A percentile compares a stretch with the other conserved stretches of the same genome.
phyloP scores from a whole-genome alignment of 2,329 filamentous ascomycete species.

The Fusarium poae region DNA sequence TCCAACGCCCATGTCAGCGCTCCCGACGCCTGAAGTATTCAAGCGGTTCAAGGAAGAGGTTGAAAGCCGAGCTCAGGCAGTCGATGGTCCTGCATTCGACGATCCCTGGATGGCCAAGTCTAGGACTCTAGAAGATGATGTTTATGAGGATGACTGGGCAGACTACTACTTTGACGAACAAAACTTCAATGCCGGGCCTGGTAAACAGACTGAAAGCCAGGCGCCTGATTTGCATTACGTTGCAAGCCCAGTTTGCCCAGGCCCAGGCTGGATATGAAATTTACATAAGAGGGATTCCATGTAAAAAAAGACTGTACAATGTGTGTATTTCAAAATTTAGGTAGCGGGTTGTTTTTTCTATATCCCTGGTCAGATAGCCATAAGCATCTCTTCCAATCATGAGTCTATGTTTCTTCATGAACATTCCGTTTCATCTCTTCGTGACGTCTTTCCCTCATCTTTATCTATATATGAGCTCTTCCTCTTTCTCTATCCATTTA shows the following conservation, averaged over 20 bases:
- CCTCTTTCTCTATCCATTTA: slow-evolving; percentile 16
- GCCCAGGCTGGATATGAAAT: slow-evolving; percentile 45
- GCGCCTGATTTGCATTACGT: slow-evolving; percentile 30
- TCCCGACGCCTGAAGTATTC: slow-evolving; percentile 44
- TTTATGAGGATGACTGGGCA: slow-evolving; percentile 50
- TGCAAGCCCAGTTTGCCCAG: slow-evolving; percentile 41
- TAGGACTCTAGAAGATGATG: slow-evolving; percentile 24
- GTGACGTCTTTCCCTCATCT: slow-evolving; percentile 27
- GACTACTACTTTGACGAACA: slow-evolving; percentile 52
- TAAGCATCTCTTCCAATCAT: slow-evolving; percentile 33
- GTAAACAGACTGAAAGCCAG: slow-evolving; percentile 8
- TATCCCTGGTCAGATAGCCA: slow-evolving; percentile 31
- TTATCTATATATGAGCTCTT: slow-evolving; percentile 21
- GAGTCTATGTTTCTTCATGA: slow-evolving; percentile 35
- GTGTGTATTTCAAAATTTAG: slow-evolving; percentile 17
- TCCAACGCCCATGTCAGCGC: slow-evolving; percentile 38
- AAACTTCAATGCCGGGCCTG: slow-evolving; percentile 34
- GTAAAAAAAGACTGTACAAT: slow-evolving; percentile 22
- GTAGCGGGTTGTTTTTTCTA: slow-evolving; percentile 34
- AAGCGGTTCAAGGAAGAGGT: slow-evolving; percentile 39
- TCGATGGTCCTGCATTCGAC: slow-evolving; percentile 25
- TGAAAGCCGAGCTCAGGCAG: slow-evolving; percentile 7
- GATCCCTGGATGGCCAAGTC: slow-evolving; percentile 30
- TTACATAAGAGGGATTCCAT: neutral
- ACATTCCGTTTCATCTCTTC: slow-evolving; percentile 39